Percentiles rank a stretch among this genome's conserved stretches.
Conservation (phyloP, 1,139 yeast species). For the Debaryomyces robertsiae region DNA sequence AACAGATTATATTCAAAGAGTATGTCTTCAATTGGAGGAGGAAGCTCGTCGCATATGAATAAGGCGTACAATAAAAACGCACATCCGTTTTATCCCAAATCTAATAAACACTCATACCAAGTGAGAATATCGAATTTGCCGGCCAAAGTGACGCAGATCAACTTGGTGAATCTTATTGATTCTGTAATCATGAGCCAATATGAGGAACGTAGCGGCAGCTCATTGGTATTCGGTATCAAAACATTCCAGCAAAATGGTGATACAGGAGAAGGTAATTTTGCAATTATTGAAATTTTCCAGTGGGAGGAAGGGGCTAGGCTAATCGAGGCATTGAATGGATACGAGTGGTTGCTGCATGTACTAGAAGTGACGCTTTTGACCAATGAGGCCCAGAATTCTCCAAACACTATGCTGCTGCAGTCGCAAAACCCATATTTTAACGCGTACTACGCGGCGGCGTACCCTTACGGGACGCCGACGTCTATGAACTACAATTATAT, state of each 20-base stretch:
- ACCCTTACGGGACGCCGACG: conserved; percentile 7
- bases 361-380: conserved; percentile 21
- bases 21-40: conserved; percentile 7
- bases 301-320: conserved; percentile 19
- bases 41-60: neutral
- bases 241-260: conserved; percentile 5
- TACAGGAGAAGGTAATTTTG: conserved; percentile 7
- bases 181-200: conserved; percentile 19
- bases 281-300: conserved; percentile 19
- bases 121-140: conserved; percentile 18
- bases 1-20: neutral
- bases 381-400: conserved; percentile 1
- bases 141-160: conserved; percentile 11
- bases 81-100: conserved; percentile 27
- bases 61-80: conserved; percentile 28
- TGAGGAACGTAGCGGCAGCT: conserved; percentile 1
- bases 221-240: conserved; percentile 1
- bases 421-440: conserved; percentile 5
- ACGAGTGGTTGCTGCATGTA: conserved; percentile 25
- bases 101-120: conserved; percentile 2
- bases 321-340: conserved; percentile 28
- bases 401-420: neutral
- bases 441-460: conserved; percentile 8
- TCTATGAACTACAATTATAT: conserved; percentile 10
- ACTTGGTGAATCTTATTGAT: conserved; percentile 19